phyloP scores from a whole-genome alignment of 805 yeast genomes.

The Babjeviella inositovora region DNA sequence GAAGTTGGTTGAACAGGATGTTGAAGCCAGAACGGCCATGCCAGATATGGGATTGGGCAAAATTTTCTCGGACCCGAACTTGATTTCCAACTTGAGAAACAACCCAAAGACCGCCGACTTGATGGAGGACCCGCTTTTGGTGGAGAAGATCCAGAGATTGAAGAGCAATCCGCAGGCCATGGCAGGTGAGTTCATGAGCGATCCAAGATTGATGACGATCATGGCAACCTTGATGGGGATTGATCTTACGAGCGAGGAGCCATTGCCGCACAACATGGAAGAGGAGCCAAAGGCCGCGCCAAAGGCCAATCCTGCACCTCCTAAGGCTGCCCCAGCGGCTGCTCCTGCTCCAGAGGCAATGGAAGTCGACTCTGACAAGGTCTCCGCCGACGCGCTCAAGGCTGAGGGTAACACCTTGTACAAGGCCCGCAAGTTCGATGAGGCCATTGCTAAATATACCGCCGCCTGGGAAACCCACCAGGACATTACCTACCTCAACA shows the following conservation, averaged over 20 bases:
- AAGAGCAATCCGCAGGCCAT: constrained; percentile 63
- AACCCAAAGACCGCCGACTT: constrained; percentile 81
- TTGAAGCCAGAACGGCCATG: constrained; percentile 21
- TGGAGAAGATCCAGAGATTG: constrained; percentile 45
- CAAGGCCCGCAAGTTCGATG: constrained; percentile 80
- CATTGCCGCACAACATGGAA: constrained; percentile 5
- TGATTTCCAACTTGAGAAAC: constrained; percentile 55
- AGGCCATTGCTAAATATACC: constrained; percentile 75
- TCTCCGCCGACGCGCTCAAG: constrained; percentile 61
- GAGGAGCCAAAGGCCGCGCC: no score
- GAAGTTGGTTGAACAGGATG: constrained; percentile 48
- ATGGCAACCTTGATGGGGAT: constrained; percentile 79
- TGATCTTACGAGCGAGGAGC: constrained; percentile 37
- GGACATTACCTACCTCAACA: constrained; percentile 89
- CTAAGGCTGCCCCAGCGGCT: constrained; percentile 9
- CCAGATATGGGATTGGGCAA: constrained; percentile 68
- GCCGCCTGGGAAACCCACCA: constrained; percentile 70
- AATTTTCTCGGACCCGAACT: constrained; percentile 67
- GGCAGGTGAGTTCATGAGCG: constrained; percentile 54
- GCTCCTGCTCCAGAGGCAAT: constrained; percentile 4
- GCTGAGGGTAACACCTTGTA: constrained; percentile 77
- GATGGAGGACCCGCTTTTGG: constrained; percentile 78
- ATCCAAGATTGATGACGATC: constrained; percentile 78
- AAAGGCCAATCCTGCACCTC: constrained; percentile 10
- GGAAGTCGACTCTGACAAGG: no score